Percentiles rank a stretch among this genome's conserved stretches.
These are phyloP conservation scores for Alternaria sp. DNA, from an alignment of 2,329 filamentous ascomycete genomes.

Conservation along the genomic window DNA sequence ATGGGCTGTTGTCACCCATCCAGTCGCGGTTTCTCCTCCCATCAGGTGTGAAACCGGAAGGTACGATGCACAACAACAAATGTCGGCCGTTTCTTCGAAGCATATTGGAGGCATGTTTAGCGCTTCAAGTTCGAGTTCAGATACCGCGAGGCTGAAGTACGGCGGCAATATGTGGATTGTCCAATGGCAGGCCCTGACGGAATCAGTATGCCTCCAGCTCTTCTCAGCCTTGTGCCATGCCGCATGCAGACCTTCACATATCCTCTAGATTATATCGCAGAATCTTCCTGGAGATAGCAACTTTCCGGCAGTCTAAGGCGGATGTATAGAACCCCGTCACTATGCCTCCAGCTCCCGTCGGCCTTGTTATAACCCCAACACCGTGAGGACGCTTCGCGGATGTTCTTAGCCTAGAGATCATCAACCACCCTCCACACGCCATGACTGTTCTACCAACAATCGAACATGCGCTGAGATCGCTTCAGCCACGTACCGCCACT, in stretches of 20 bases:
- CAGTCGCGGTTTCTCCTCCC: neutral
- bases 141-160: neutral
- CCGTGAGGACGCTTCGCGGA: neutral
- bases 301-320: neutral
- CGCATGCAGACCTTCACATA: neutral
- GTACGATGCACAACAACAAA: neutral
- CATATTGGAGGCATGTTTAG: neutral
- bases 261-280: neutral
- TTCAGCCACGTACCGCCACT: neutral
- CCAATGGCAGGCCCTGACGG: neutral
- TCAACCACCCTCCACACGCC: neutral
- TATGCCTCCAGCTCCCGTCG: neutral
- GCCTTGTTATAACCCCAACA: neutral
- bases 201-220: neutral
- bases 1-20: neutral
- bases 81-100: neutral
- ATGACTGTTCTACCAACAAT: no score
- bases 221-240: neutral
- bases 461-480: no score
- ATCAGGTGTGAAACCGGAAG: neutral
- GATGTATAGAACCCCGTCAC: neutral
- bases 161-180: neutral
- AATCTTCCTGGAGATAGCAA: neutral
- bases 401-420: neutral
- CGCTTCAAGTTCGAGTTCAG: neutral